These are phyloP conservation scores for Fraxinus cuspidata DNA, from an alignment of 257 asterid species.

Conservation along the genomic window DNA sequence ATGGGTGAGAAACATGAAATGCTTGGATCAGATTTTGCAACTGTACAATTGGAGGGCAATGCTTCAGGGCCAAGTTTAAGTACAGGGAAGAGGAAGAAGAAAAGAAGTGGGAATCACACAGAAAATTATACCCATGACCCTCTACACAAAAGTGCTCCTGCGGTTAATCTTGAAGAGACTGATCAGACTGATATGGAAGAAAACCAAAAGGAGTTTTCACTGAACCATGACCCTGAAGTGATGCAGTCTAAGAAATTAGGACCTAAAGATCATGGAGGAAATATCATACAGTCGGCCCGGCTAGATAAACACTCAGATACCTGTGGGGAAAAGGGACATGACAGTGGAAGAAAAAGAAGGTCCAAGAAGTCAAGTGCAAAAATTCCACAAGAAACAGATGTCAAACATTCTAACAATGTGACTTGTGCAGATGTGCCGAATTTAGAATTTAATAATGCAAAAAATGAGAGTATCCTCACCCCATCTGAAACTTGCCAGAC, in stretches of 20 bases:
- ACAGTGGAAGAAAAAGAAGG: slow-evolving; percentile 22
- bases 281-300: slow-evolving; percentile 15
- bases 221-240: slow-evolving; percentile 24
- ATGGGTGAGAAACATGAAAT: slow-evolving; percentile 21
- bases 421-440: slow-evolving; percentile 18
- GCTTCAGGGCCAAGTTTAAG: not conserved
- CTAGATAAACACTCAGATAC: slow-evolving; percentile 1
- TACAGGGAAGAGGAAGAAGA: slow-evolving; percentile 25
- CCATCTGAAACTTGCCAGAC: slow-evolving; percentile 13
- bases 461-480: slow-evolving; percentile 18
- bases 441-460: slow-evolving; percentile 16
- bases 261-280: slow-evolving; percentile 8
- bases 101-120: slow-evolving; percentile 4
- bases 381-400: slow-evolving; percentile 15
- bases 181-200: slow-evolving; percentile 13
- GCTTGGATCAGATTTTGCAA: slow-evolving; percentile 26
- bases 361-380: slow-evolving; percentile 28
- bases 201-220: slow-evolving; percentile 18
- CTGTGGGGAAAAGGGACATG: slow-evolving; percentile 14
- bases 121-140: slow-evolving; percentile 1
- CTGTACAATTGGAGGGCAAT: slow-evolving; percentile 22
- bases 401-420: slow-evolving; percentile 19
- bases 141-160: slow-evolving; percentile 5
- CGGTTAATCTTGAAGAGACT: slow-evolving; percentile 4
- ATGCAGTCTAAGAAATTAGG: slow-evolving; percentile 16